These are phyloP conservation scores for Cutaneotrichosporon curvatum DNA, from an alignment of 1,284 basidiomycete genomes.

Conservation along the genomic window DNA sequence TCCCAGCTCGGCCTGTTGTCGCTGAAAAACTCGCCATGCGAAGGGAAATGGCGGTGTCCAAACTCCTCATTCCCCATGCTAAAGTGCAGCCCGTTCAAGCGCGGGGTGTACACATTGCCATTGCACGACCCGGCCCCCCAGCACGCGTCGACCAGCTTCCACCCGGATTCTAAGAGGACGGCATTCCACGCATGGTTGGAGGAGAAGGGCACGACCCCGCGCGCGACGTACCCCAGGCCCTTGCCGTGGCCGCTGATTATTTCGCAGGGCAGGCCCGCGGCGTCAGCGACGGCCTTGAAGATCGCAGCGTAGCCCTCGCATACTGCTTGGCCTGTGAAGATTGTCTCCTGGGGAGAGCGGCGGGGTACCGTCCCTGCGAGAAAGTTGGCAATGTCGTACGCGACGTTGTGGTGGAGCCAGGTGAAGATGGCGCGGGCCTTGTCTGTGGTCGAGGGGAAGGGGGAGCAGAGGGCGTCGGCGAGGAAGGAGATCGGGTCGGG, in stretches of 20 bases:
- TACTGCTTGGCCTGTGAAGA: constrained; percentile 8
- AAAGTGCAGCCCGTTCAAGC: constrained; percentile 6
- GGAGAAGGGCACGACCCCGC: not conserved
- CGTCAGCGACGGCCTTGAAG: constrained; percentile 2
- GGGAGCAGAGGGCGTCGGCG: constrained; percentile 7
- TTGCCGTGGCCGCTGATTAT: constrained; percentile 9
- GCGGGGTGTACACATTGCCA: not conserved
- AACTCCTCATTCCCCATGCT: constrained; percentile 8
- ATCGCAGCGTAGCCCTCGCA: constrained; percentile 13
- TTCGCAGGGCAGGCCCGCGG: constrained; percentile 6
- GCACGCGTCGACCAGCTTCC: constrained; percentile 17
- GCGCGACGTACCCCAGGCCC: constrained; percentile 5
- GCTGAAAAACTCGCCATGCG: not conserved
- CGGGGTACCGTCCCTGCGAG: constrained; percentile 4
- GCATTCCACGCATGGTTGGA: constrained; percentile 16
- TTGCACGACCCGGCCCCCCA: constrained; percentile 12
- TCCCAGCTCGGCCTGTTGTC: constrained; percentile 3
- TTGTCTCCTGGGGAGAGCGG: constrained; percentile 4
- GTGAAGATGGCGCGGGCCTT: constrained; percentile 18
- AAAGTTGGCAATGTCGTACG: constrained; percentile 12
- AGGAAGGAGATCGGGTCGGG: constrained; percentile 7
- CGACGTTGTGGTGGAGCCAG: constrained; percentile 17
- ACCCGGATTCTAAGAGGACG: constrained; percentile 10
- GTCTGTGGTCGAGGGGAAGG: constrained; percentile 7
- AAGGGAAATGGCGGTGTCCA: constrained; percentile 8